Evolutionary conservation across 331 rosid genomes (phyloP).

Genomic region (Dryas integrifolia): DNA sequence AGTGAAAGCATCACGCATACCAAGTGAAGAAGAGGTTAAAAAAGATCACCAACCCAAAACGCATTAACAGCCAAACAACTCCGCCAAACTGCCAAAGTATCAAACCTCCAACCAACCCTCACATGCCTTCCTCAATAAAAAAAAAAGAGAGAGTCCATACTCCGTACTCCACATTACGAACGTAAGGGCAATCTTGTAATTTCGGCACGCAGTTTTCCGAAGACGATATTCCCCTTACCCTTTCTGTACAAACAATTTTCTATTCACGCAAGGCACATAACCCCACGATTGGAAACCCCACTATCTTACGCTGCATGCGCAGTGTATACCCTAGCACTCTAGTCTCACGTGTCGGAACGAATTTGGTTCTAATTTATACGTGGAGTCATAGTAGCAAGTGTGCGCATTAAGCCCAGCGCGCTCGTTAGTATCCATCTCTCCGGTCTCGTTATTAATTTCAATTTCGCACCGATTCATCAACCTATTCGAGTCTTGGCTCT

Average conservation of each 20-base stretch:
- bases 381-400: slow-evolving; percentile 12
- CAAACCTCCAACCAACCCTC: slow-evolving; percentile 37
- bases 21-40: slow-evolving; percentile 27
- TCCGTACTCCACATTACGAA: too few relatives aligned
- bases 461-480: slow-evolving; percentile 29
- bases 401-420: background rate
- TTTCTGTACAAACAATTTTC: background rate
- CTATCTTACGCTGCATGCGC: slow-evolving; percentile 4
- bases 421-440: slow-evolving; percentile 2
- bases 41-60: slow-evolving; percentile 5
- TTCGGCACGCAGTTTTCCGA: background rate
- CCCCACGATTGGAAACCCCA: background rate
- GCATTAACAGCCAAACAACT: slow-evolving; percentile 13
- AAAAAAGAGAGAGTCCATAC: too few relatives aligned
- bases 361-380: slow-evolving; percentile 14
- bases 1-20: slow-evolving; percentile 31
- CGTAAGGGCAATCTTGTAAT: slow-evolving; percentile 8
- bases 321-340: background rate
- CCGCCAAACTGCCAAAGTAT: background rate
- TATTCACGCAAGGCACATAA: background rate
- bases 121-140: slow-evolving; percentile 24
- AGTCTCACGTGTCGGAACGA: slow-evolving; percentile 20
- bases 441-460: slow-evolving; percentile 14
- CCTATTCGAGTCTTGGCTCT: background rate
- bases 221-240: background rate